Evolutionary conservation across 306 rosid species (phyloP), one percentile per base, ranked within the genome.

Genomic region (Cucurbita pepo): DNA sequence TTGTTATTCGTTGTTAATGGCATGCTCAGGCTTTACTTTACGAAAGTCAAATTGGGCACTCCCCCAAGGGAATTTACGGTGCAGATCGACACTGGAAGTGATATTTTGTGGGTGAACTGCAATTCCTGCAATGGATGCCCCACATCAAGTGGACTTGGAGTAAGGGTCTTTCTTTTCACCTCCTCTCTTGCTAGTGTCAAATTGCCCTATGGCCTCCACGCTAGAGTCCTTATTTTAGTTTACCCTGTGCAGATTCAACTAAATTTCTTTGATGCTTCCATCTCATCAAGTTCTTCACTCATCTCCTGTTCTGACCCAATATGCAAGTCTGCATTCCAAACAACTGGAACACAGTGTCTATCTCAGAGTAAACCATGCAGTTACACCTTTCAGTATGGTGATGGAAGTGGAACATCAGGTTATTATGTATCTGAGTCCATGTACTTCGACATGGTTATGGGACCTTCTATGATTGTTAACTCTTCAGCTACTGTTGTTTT

Each of bases 11-110:
- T 48, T 78, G 69, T 82, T 77, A 59, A 80, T 84, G 82, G 76
- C 34, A 79, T 83, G 47, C 79, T 70, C 72, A 94, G 99, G 88
- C 79, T 94, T 77, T 94, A 94, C 83, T 91, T 82, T 75, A 86
- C 99, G 1, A 87, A 86, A 83, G 96, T 94, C 56, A 91, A 87
- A 84, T 78, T 94, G 82, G 97, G 99, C 64, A 81, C 96, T 77
- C 99, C 96, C 51, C 95, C 97, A 6, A 87, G 62, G 79, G 97
- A 94, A 79, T 94, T 87, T 78, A 89, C 83, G 45, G 99, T 94
- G 55, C 95, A 91, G 86, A 89, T 94, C 72, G 99, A 91, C 77
- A 89, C 97, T 2, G 97, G 99, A 71, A 94, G 99, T 64, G 99
- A 94, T 65, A 85, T 89, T 76, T 85, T 94, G 87, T 94, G 99